Base-by-base conservation (phyloP, 768 basidiomycete genomes). In the Agrocybe praecox region DNA sequence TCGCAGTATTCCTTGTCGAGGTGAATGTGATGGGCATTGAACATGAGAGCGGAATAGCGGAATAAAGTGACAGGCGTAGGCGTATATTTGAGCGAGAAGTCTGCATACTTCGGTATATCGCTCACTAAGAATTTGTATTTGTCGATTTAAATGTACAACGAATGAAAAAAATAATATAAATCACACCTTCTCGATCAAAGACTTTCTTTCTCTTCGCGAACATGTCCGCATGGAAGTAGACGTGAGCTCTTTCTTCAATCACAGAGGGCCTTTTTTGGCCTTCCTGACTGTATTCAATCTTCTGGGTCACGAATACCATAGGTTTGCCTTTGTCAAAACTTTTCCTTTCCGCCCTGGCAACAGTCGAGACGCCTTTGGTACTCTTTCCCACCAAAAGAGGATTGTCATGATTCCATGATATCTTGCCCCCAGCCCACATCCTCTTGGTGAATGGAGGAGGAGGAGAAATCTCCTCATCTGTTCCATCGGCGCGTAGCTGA, bases 21-120 rank as follows among this genome's bases (percentile, higher is more conserved):
- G 70, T 95, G 92, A 61, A 95, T 90, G 62, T 85, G 80, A 62
- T 95, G 92, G 12, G 84, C 89, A 63, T 95, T 94, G 75, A 92
- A 92, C 61, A 87, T 94, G 21, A 95, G 76, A 18, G 92, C 90
- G 5, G 91, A 94, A 72, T 89, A 95, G 21, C 91, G 85, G 75
- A 95, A 95, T 19, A 94, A 74, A 0, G 88, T 91, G 9, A 86
- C 85, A 33, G 84, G 71, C 22, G 81, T 84, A 2, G 92, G 92
- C 14, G 72, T 82, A 65, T 86, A 92, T 26, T 73, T 76, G 68
- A 91, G 87, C 4, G 83, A 79, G 67, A 90, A 87, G 59, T 87
- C 82, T 22, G 73, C 57, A 0, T 76, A 69, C 3, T 64, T 57
- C 12, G 85, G 86, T 18, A 87, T 65, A 56, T 74, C 79, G 22